phyloP scores from a whole-genome alignment of 768 basidiomycete genomes.

The Termitomyces bulborhizus region DNA sequence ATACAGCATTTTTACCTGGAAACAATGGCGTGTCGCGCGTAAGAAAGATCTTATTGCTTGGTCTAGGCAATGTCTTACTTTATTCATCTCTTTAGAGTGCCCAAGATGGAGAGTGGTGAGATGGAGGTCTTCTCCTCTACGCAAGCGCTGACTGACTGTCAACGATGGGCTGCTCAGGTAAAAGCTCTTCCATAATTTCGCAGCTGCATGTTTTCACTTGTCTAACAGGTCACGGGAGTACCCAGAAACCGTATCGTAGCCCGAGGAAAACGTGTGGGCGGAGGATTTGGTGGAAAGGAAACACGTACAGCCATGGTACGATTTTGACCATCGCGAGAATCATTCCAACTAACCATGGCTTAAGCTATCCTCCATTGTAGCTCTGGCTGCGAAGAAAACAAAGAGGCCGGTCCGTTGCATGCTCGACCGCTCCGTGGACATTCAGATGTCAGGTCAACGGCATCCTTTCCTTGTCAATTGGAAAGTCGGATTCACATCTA shows the following conservation, averaged over 20 bases:
- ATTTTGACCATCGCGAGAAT: not conserved
- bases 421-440: conserved; percentile 13
- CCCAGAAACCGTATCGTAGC: conserved; percentile 12
- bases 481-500: conserved; percentile 12
- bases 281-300: conserved; percentile 14
- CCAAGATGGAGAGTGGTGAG: conserved; percentile 13
- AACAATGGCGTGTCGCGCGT: conserved; percentile 14
- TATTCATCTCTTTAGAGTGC: not conserved
- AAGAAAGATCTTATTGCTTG: not conserved
- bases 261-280: conserved; percentile 11
- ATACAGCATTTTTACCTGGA: conserved; percentile 13
- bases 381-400: conserved; percentile 12
- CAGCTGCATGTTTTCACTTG: not conserved
- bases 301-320: conserved; percentile 8
- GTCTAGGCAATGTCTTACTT: not conserved
- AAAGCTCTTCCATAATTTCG: not conserved
- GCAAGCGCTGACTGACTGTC: conserved; percentile 9
- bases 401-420: conserved; percentile 13
- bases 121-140: conserved; percentile 14
- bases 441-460: conserved; percentile 13
- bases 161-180: conserved; percentile 14
- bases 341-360: not conserved
- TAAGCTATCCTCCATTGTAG: conserved; percentile 11
- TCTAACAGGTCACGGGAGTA: conserved; percentile 10
- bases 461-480: conserved; percentile 12